Base-by-base conservation (phyloP, 805 yeast species). In the Sugiyamaella smithiae region DNA sequence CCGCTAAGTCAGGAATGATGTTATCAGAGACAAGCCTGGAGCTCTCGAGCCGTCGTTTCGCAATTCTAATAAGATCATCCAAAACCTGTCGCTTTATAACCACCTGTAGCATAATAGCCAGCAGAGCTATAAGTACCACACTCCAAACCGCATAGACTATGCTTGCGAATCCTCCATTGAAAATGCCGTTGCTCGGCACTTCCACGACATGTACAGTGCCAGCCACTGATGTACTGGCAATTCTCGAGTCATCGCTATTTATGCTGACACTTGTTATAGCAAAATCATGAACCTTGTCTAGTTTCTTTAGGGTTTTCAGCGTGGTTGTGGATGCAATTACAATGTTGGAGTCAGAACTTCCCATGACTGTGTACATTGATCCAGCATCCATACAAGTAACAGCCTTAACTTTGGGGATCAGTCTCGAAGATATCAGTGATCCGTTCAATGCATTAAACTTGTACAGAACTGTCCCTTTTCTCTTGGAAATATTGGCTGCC, bases 161-260 rank as follows among this genome's bases (percentile, higher is more conserved):
- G 28, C 57, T 53, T 14, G 45, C 51, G 8, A 40, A 23, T 20
- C 46, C 41, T 6, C 49, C 33, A 32, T 54, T 45, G 37, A 53
- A 49, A 20, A 51, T 44, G 20, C 49, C 20, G 65, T 67, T 54
- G 14, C 37, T 43, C 2, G 93, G 90, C 17, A 88, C 64, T 49
- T 70, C 72, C 49, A 82, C 67, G 6, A 88, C 80, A 56, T 76
- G 80, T 24, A 88, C 76, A 1, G 88, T 75, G 52, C 84, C 82
- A 2, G 93, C 86, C 1, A 90, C 95, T 28, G 91, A 83, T 0
- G 81, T 83, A 19, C 88, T 77, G 2, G 88, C 91, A 43, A 88
- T 67, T 48, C 73, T 74, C 44, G 76, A 67, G 5, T 90, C 88
- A 61, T 80, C 74, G 11, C 85, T 83, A 3, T 88, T 82, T 51